These are phyloP conservation scores for Erodium trifolium DNA, from an alignment of 441 rosid genomes.

Conservation along the genomic window DNA sequence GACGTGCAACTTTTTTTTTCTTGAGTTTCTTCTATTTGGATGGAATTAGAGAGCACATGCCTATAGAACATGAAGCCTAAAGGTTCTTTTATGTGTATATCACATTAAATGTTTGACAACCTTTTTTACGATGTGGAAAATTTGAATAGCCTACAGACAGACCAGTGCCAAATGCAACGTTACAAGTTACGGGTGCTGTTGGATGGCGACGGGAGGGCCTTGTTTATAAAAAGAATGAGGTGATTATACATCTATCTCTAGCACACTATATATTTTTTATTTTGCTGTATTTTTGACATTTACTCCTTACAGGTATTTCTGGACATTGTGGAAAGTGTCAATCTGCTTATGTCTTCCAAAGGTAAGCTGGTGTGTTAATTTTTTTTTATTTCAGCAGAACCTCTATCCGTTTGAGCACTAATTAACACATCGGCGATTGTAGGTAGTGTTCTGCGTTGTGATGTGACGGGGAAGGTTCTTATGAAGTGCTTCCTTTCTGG, in stretches of 20 bases:
- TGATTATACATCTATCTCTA: conserved; percentile 11
- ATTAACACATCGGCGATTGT: conserved; percentile 20
- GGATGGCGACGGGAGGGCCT: conserved; percentile 99
- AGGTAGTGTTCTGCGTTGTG: conserved; percentile 96
- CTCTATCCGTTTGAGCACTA: too few species aligned
- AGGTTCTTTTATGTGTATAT: conserved; percentile 9
- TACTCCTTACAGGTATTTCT: too few species aligned
- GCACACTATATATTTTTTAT: too few species aligned
- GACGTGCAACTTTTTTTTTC: too few species aligned
- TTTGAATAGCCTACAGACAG: conserved; percentile 61
- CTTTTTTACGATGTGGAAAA: conserved; percentile 6
- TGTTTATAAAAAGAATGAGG: conserved; percentile 92
- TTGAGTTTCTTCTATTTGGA: too few species aligned
- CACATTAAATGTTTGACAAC: conserved; percentile 9
- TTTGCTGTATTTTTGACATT: too few species aligned
- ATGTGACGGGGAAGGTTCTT: conserved; percentile 89
- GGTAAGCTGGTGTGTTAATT: too few species aligned
- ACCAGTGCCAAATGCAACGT: conserved; percentile 94
- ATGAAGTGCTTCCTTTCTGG: conserved; percentile 99
- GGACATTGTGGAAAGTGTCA: too few species aligned
- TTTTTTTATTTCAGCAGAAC: too few species aligned
- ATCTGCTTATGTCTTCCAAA: too few species aligned
- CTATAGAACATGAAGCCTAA: not conserved
- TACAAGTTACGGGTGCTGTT: conserved; percentile 99
- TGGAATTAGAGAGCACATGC: too few species aligned